A percentile compares a stretch with the other conserved stretches of the same genome.
These are phyloP conservation scores for Vigna unguiculata DNA, from an alignment of 306 rosid species.

Conservation along the genomic window DNA sequence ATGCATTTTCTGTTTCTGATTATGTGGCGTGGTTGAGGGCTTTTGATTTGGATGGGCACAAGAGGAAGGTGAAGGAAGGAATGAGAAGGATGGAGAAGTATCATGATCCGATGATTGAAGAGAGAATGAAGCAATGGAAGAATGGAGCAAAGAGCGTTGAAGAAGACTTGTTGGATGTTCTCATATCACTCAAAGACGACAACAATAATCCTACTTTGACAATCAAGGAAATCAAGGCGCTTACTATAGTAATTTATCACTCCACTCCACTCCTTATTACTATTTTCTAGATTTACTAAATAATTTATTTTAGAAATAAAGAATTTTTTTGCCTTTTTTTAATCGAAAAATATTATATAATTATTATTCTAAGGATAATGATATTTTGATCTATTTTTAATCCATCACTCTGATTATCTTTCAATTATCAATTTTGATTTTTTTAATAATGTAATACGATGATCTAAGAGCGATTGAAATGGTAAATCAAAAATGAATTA, in stretches of 20 bases:
- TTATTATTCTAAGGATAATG: no score
- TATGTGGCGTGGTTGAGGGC: not conserved
- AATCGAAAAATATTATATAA: no score
- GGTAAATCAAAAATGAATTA: no score
- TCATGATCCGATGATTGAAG: not conserved
- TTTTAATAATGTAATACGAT: no score
- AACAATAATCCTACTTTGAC: conserved; percentile 38
- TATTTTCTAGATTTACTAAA: no score
- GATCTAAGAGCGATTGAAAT: no score
- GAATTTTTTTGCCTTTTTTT: no score
- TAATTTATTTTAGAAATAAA: no score
- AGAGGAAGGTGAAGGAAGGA: not conserved
- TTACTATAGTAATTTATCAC: not conserved
- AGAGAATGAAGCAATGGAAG: conserved; percentile 4
- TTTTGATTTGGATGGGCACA: conserved; percentile 14
- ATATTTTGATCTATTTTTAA: no score
- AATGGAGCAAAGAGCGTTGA: not conserved
- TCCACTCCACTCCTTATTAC: not conserved
- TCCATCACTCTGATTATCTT: no score
- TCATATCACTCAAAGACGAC: conserved; percentile 41
- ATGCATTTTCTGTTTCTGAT: conserved; percentile 50
- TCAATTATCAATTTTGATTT: no score
- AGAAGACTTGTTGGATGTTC: conserved; percentile 45
- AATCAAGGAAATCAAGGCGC: conserved; percentile 46
- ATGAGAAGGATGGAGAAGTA: not conserved